Conservation (phyloP, 2,329 filamentous ascomycete species). For the Scedosporium boydii region DNA sequence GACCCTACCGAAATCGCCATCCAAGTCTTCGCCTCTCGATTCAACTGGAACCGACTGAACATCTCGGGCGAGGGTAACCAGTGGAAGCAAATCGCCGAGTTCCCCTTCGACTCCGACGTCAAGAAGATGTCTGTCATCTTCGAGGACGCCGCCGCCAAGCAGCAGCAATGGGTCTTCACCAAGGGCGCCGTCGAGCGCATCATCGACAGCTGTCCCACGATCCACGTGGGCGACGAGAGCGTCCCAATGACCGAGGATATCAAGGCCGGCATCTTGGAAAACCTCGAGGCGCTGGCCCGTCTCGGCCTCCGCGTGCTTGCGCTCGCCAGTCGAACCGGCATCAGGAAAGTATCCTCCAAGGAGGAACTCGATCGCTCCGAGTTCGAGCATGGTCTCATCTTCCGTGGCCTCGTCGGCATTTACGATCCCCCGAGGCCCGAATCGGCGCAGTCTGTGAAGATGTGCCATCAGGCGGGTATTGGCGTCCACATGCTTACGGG, state of each 20-base stretch:
- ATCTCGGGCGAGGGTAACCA: conserved; percentile 31
- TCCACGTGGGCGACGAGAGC: conserved; percentile 33
- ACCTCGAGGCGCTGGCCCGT: conserved; percentile 59
- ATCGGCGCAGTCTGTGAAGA: conserved; percentile 47
- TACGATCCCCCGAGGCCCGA: conserved; percentile 64
- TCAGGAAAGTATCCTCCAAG: conserved; percentile 16
- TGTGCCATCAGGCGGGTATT: conserved; percentile 52
- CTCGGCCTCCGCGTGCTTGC: conserved; percentile 62
- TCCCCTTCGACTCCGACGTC: conserved; percentile 64
- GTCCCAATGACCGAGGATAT: conserved; percentile 41
- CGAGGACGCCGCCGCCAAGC: conserved; percentile 26
- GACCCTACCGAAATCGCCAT: conserved; percentile 63
- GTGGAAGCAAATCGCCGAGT: conserved; percentile 49
- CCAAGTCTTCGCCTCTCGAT: conserved; percentile 63
- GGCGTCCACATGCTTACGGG: conserved; percentile 63
- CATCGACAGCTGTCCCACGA: conserved; percentile 48
- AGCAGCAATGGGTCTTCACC: conserved; percentile 43
- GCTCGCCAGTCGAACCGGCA: conserved; percentile 40
- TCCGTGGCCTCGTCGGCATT: conserved; percentile 62
- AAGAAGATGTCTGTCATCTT: conserved; percentile 73
- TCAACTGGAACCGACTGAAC: conserved; percentile 49
- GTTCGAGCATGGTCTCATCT: conserved; percentile 52
- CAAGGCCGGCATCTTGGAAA: conserved; percentile 47
- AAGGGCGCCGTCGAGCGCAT: conserved; percentile 64
- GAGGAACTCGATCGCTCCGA: conserved; percentile 37